phyloP scores from a whole-genome alignment of 2,329 filamentous ascomycete species.

The Fusarium irregulare region DNA sequence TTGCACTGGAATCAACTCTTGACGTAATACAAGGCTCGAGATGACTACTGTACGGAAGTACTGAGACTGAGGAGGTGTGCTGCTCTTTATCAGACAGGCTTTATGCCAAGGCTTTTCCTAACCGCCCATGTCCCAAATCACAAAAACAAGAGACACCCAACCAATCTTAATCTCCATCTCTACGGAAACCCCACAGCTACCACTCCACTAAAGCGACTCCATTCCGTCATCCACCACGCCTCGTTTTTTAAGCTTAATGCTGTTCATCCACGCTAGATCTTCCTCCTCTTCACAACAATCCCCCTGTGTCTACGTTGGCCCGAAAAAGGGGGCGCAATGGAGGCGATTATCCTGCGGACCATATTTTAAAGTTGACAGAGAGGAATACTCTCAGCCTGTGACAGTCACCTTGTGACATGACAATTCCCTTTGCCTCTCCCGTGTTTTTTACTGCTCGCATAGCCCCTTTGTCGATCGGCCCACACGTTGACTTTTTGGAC shows the following conservation, averaged over 20 bases:
- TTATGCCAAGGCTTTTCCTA: conserved; percentile 5
- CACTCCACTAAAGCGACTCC: not conserved
- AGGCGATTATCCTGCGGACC: conserved; percentile 1
- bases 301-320: not conserved
- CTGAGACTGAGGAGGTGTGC: not conserved
- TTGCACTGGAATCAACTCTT: not conserved
- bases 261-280: conserved; percentile 27
- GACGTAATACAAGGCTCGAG: not conserved
- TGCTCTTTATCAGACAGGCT: not conserved
- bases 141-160: not conserved
- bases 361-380: conserved; percentile 13
- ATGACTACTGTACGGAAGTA: not conserved
- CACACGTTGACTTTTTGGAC: not conserved
- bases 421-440: not conserved
- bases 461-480: conserved; percentile 18
- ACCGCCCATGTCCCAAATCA: conserved; percentile 10
- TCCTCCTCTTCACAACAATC: not conserved
- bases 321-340: conserved; percentile 21
- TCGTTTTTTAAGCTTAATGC: conserved; percentile 36
- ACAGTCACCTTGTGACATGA: not conserved
- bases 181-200: not conserved
- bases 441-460: not conserved
- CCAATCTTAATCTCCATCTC: conserved; percentile 8
- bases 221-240: conserved; percentile 31
- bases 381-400: not conserved